phyloP scores from a whole-genome alignment of 768 basidiomycete species.

The Tylopilus felleus region DNA sequence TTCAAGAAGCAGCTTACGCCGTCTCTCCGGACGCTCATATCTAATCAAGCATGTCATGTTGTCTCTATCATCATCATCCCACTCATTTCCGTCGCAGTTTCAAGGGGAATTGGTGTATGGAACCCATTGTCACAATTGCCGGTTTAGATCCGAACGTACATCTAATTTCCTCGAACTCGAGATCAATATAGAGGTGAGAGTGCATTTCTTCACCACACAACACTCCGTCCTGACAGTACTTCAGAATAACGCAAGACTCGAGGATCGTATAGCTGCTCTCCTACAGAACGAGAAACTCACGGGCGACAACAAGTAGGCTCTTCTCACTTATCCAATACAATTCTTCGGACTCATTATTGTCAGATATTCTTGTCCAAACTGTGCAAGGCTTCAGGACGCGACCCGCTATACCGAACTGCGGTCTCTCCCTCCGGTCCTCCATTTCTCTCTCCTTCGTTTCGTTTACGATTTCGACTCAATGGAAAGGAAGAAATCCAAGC shows the following conservation, averaged over 20 bases:
- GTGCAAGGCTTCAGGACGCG: conserved; percentile 72
- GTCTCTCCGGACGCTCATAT: conserved; percentile 62
- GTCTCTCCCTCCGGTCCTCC: conserved; percentile 79
- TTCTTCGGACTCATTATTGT: neutral
- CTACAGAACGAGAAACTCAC: conserved; percentile 69
- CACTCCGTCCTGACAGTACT: neutral
- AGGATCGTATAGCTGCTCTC: conserved; percentile 64
- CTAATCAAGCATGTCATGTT: conserved; percentile 55
- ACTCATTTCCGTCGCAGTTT: conserved; percentile 51
- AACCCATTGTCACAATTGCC: conserved; percentile 73
- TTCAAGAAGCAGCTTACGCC: conserved; percentile 77
- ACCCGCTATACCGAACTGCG: conserved; percentile 70
- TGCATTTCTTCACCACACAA: neutral
- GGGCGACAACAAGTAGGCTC: conserved; percentile 75
- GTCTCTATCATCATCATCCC: neutral
- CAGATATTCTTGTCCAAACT: conserved; percentile 80
- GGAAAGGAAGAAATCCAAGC: conserved; percentile 86
- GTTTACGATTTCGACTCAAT: conserved; percentile 76
- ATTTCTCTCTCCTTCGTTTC: conserved; percentile 93
- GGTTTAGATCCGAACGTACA: conserved; percentile 60
- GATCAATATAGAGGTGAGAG: conserved; percentile 67
- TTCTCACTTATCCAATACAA: neutral
- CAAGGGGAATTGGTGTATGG: conserved; percentile 82
- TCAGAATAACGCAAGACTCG: conserved; percentile 69
- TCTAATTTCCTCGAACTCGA: conserved; percentile 87